Evolutionary conservation across 306 rosid species (phyloP).

Genomic region (Quercus dentata): DNA sequence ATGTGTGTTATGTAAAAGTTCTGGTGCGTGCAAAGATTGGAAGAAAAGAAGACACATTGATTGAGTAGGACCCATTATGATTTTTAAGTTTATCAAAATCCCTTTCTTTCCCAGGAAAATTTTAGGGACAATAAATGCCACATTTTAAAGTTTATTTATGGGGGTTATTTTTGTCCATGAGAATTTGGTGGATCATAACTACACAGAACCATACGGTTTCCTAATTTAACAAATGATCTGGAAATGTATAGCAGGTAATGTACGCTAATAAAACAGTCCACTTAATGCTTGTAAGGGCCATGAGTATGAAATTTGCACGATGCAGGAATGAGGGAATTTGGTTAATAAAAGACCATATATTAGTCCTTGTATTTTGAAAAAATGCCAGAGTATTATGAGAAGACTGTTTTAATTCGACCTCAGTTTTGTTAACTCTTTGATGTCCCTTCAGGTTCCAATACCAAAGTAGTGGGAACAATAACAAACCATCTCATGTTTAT

Average conservation of each 20-base stretch:
- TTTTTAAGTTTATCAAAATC: too few relatives aligned
- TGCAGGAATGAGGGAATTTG: background rate
- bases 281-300: background rate
- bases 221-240: background rate
- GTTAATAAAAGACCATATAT: background rate
- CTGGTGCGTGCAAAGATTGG: too few relatives aligned
- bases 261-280: background rate
- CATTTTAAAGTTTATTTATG: background rate
- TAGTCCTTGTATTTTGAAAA: background rate
- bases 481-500: background rate
- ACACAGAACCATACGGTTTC: background rate
- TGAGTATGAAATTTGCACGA: background rate
- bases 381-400: background rate
- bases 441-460: background rate
- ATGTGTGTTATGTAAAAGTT: too few relatives aligned
- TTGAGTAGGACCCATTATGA: too few relatives aligned
- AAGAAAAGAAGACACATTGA: too few relatives aligned
- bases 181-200: background rate
- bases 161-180: background rate
- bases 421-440: background rate
- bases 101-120: too few relatives aligned
- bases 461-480: background rate
- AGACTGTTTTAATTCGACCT: background rate
- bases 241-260: background rate
- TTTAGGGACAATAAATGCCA: too few relatives aligned